phyloP scores from a whole-genome alignment of 2,329 filamentous ascomycete genomes.

The Epichloe amarillans region DNA sequence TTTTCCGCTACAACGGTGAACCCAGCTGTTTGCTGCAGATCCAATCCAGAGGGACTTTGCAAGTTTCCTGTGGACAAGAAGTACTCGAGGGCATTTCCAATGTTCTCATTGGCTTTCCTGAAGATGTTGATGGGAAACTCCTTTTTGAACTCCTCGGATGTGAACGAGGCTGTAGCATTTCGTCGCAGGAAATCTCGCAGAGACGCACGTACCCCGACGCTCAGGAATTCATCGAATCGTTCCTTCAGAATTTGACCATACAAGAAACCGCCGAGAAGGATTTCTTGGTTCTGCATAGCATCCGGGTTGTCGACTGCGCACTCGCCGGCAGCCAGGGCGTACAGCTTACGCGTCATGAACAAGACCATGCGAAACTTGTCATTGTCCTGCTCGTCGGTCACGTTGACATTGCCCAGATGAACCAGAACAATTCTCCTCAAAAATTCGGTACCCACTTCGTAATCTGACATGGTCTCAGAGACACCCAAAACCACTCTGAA shows the following conservation, averaged over 20 bases:
- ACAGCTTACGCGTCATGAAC: slow-evolving; percentile 94
- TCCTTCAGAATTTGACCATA: slow-evolving; percentile 96
- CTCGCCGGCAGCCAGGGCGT: slow-evolving; percentile 82
- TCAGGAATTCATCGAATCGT: slow-evolving; percentile 76
- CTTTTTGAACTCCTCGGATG: slow-evolving; percentile 62
- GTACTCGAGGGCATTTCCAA: slow-evolving; percentile 81
- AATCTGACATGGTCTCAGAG: slow-evolving; percentile 70
- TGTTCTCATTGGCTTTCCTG: slow-evolving; percentile 70
- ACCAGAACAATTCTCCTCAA: slow-evolving; percentile 80
- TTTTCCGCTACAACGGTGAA: slow-evolving; percentile 97
- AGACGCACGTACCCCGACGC: slow-evolving; percentile 34
- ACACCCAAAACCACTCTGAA: slow-evolving; percentile 82
- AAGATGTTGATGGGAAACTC: slow-evolving; percentile 73
- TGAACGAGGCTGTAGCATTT: slow-evolving; percentile 55
- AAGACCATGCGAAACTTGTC: slow-evolving; percentile 92
- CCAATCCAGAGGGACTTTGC: slow-evolving; percentile 78
- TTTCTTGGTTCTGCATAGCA: slow-evolving; percentile 91
- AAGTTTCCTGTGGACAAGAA: slow-evolving; percentile 94
- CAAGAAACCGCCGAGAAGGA: slow-evolving; percentile 81
- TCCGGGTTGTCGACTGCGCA: slow-evolving; percentile 93
- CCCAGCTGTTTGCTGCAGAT: slow-evolving; percentile 86
- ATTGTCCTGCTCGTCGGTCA: slow-evolving; percentile 69
- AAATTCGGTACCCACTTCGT: slow-evolving; percentile 85
- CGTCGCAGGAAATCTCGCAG: slow-evolving; percentile 45
- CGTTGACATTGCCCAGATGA: slow-evolving; percentile 75